Evolutionary conservation across 352 stramenopile genomes (phyloP).

Genomic region (Phytophthora nicotianae): DNA sequence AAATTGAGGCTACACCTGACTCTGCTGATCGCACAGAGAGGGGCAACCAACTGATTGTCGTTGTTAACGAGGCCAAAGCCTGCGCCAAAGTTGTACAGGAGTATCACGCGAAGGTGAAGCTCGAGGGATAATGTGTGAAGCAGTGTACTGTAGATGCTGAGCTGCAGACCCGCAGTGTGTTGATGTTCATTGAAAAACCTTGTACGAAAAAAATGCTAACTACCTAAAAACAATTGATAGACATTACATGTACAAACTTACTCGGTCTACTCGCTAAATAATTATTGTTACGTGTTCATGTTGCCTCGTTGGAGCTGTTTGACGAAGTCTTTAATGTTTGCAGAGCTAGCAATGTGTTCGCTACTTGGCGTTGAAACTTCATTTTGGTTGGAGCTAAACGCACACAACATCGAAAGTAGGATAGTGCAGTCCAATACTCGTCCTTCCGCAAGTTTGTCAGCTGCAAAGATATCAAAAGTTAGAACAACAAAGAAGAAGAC

Average conservation of each 20-base stretch:
- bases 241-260: too few species aligned
- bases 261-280: too few species aligned
- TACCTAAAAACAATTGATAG: conserved; percentile 27
- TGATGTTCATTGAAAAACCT: conserved; percentile 22
- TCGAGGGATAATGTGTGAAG: conserved; percentile 9
- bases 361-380: conserved; percentile 59
- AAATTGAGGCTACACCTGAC: background rate
- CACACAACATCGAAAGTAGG: conserved; percentile 51
- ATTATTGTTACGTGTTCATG: background rate
- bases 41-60: conserved; percentile 30
- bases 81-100: conserved; percentile 32
- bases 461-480: conserved; percentile 26
- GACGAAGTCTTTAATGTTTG: conserved; percentile 37
- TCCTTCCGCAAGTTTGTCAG: conserved; percentile 37
- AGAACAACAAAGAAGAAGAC: conserved; percentile 1
- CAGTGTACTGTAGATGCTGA: conserved; percentile 16
- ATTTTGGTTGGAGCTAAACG: conserved; percentile 43
- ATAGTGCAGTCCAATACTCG: conserved; percentile 52
- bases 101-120: conserved; percentile 19
- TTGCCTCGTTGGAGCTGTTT: conserved; percentile 25
- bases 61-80: conserved; percentile 28
- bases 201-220: conserved; percentile 29
- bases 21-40: conserved; percentile 6
- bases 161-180: conserved; percentile 7
- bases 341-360: conserved; percentile 43